Evolutionary conservation across 108 stramenopile genomes (phyloP).

Genomic region (Skeletonema menzelii): DNA sequence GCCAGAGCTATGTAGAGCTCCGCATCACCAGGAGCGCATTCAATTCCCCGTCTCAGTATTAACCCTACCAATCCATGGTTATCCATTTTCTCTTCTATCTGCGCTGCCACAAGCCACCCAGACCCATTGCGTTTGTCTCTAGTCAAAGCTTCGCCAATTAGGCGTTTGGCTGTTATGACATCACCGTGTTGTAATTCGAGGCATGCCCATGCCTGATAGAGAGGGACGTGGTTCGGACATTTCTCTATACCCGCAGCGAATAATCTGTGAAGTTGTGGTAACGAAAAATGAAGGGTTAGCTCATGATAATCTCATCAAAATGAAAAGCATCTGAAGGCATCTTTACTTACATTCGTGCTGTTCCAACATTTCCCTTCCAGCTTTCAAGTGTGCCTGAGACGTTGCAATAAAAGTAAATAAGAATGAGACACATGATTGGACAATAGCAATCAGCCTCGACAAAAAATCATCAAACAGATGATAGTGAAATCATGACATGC

Average conservation of each 20-base stretch:
- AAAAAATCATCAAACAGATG: not conserved
- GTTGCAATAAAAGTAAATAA: not conserved
- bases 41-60: constrained; percentile 73
- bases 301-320: not conserved
- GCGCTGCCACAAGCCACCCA: constrained; percentile 76
- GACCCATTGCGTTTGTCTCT: constrained; percentile 68
- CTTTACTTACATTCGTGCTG: constrained; percentile 47
- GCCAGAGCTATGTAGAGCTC: constrained; percentile 71
- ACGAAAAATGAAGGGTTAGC: not conserved
- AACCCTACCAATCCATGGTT: constrained; percentile 66
- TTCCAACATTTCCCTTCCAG: constrained; percentile 57
- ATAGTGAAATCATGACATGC: not conserved
- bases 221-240: constrained; percentile 61
- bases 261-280: constrained; percentile 17
- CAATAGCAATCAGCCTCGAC: not conserved
- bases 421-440: not conserved
- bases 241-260: constrained; percentile 74
- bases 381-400: constrained; percentile 57
- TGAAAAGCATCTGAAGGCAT: not conserved
- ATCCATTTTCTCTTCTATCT: constrained; percentile 56
- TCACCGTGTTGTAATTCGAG: constrained; percentile 72
- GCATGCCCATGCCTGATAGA: constrained; percentile 82
- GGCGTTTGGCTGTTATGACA: constrained; percentile 57
- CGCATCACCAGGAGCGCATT: constrained; percentile 68
- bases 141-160: constrained; percentile 76